Evolutionary conservation across 495 filamentous ascomycete genomes (phyloP), one percentile per base, ranked within the genome.

Genomic region (Recurvomyces mirabilis): DNA sequence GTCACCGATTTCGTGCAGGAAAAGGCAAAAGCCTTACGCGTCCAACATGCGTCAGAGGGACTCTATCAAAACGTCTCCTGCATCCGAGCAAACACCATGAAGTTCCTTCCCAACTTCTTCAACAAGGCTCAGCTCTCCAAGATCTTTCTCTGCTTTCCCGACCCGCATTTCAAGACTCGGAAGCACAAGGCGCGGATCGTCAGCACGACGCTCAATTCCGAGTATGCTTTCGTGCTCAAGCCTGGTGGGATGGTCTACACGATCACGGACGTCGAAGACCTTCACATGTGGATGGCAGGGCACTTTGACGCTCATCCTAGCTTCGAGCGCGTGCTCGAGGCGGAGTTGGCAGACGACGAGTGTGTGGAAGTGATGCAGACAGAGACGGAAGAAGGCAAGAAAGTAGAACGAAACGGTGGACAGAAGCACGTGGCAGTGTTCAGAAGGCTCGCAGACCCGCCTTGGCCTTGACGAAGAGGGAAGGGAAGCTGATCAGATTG

Each of bases 141-240:
- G 60, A 82, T 94, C 60, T 98, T 95, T 62, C 82, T 98, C 58
- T 95, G 91, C 68, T 98, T 98, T 65, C 91, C 91, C 0, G 91
- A 98, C 58, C 91, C 91, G 49, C 91, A 98, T 61, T 98, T 98
- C 70, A 98, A 98, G 67, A 75, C 81, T 19, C 77, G 89, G 38
- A 98, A 98, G 66, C 93, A 94, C 65, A 98, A 96, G 64, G 86
- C 87, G 43, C 68, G 91, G 5, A 98, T 98, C 56, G 80, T 98
- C 18, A 86, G 82, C n/a, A 70, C 81, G 37, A 84, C 81, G 4
- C 67, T 98, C 44, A 84, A 82, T 54, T 81, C 84, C 0, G 91
- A 98, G 63, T 98, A 98, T 62, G 91, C 91, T 0, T 98, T 84
- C 58, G 82, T 82, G 7, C 54, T 98, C 49, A 68, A 70, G 37